Conservation (phyloP, 345 rosid species). For the Linum lewisii region DNA sequence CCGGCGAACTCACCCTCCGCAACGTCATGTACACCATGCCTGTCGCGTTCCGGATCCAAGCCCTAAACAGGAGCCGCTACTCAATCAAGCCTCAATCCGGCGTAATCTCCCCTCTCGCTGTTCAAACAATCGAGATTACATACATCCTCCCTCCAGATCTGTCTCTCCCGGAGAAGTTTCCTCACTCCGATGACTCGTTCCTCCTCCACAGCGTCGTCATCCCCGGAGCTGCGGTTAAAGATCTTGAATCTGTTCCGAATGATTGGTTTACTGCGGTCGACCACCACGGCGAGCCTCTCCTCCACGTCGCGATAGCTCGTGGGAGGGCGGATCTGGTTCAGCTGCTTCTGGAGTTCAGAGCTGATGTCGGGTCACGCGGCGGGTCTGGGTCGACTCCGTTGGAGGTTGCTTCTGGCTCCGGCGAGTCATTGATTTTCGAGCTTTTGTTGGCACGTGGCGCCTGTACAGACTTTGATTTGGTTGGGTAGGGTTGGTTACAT, state of each 20-base stretch:
- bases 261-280: no score
- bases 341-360: conserved; percentile 45
- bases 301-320: conserved; percentile 38
- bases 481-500: no score
- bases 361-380: conserved; percentile 30
- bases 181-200: conserved; percentile 37
- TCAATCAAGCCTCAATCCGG: no score
- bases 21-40: conserved; percentile 74
- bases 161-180: conserved; percentile 30
- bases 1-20: conserved; percentile 44
- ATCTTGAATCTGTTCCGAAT: no score
- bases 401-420: conserved; percentile 41
- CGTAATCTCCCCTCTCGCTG: conserved; percentile 42
- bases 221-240: no score
- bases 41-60: conserved; percentile 46
- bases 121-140: conserved; percentile 32
- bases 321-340: conserved; percentile 44
- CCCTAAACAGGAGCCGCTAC: conserved; percentile 30
- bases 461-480: no score
- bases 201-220: no score
- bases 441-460: conserved; percentile 43
- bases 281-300: no score
- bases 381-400: no score
- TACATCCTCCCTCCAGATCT: conserved; percentile 30
- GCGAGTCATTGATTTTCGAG: conserved; percentile 46